Evolutionary conservation across 805 yeast species (phyloP), one percentile per base, ranked within the genome.

Genomic region (Monosporozyma siamensis): DNA sequence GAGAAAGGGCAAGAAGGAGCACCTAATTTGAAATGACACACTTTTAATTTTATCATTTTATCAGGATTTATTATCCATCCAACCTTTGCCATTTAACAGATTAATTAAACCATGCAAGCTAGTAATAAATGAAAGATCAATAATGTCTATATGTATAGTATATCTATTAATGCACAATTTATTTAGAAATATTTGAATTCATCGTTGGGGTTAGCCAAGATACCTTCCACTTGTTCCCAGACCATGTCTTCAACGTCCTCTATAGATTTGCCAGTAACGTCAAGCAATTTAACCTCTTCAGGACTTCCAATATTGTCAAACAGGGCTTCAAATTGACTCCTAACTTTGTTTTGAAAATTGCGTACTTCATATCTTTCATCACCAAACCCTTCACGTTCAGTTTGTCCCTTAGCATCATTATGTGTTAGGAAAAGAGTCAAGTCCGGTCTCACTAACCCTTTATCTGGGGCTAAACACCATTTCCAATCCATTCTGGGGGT

Each of bases 361-460:
- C 62, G 59, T 22, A 71, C 73, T 59, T 92, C 99, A 63, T 92
- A 92, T 42, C 96, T 67, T 61, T 92, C 99, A n/a, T 79, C 82
- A 11, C 99, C 99, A 68, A 83, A 92, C 1, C 95, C 95, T 9
- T 77, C 78, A 43, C 97, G 69, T 22, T 69, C 54, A 32, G 68
- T 70, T 8, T 46, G 43, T 26, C 52, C 60, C 3, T 62, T 64
- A 5, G 29, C 12, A 6, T 64, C 72, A 48, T 61, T 55, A 25
- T 75, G 70, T 34, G 84, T 79, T 45, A 92, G 65, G 51, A 90
- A 92, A 1, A 92, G 43, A 0, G 90, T 82, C 39, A 82, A 47
- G 61, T 92, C 99, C 0, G 99, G 97, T 49, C 67, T 74, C 1
- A 95, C 88, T 11, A 92, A 70, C 0, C 97, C 97, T 21, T 62